Base-by-base conservation (phyloP, 345 rosid species). In the Lumnitzera littorea region DNA sequence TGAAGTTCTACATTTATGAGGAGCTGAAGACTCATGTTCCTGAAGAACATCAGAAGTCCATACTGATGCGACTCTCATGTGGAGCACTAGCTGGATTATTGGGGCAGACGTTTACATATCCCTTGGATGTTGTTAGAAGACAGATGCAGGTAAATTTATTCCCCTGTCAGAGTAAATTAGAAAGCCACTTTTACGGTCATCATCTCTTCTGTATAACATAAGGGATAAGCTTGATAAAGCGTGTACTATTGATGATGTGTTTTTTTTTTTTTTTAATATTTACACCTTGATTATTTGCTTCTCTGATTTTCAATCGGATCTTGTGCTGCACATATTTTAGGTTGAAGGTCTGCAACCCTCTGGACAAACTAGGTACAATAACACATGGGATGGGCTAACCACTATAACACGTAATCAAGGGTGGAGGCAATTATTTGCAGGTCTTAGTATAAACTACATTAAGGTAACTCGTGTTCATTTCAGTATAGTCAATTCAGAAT, bases 51-150 rank as follows among this genome's bases (percentile, higher is more conserved):
- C 99, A 84, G 70, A 85, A 84, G 72, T 86, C 97, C 46, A 86
- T 90, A 62, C 51, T 66, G 58, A 83, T 86, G 95, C 97, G 88
- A 61, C 84, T 94, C 66, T 82, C 91, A 64, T 94, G 99, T 80
- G 99, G 99, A 63, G 99, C 96, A 17, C 64, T 90, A 24, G 99
- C 99, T 70, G 99, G 97, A 61, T 74, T 94, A 67, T 71, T 94
- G 59, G 99, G 99, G 53, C 99, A 94, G 76, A 90, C 96, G 60
- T 68, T 90, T 41, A 94, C 99, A 24, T 94, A 94, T 71, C 99
- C 99, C 12, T 68, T 94, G 67, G 96, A 94, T 80, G 99, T 94
- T 67, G 97, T 94, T 51, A 80, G 97, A 75, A 81, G 99, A 68
- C 99, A 94, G 77, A 94, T 94, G 99, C 99, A 90, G 99, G 99